Base-by-base conservation (phyloP, 768 basidiomycete genomes). In the Lactifluus echinatus region DNA sequence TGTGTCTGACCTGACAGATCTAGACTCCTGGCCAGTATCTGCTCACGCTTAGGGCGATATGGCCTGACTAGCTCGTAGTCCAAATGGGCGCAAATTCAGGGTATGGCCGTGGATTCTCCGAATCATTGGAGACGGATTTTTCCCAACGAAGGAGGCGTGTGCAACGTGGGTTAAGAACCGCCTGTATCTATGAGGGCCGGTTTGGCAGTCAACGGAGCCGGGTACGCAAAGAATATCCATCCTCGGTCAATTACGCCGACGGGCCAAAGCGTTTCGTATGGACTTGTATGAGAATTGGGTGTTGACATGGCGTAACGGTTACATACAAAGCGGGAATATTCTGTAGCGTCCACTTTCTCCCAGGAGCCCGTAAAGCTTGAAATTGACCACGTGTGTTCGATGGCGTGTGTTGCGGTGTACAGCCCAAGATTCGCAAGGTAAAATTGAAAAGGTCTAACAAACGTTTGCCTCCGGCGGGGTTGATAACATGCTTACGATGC, bases 151-250 rank as follows among this genome's bases (percentile, higher is more conserved):
- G 47, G 15, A 43, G 33, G 48, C 4, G 53, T 55, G 53, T 36
- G 34, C 47, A 54, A 31, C 28, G 57, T 46, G 53, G 53, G 21
- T 36, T 15, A 44, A 50, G 36, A 39, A 53, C 47, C 53, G 53
- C 53, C 34, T n/a, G 26, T 48, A 40, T 44, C 53, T 36, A 49
- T 43, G 28, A 49, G 52, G 26, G 49, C 54, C 28, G 34, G n/a
- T 39, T 59, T 28, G 45, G 24, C 45, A 28, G 48, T 50, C 21
- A 26, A 54, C 26, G 21, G 42, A 31, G n/a, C 26, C 40, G 33
- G 48, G n/a, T 29, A 44, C 57, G 42, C 46, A 36, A 59, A 44
- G 57, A 46, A 37, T 31, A 34, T 59, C n/a, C 23, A 39, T 45
- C 48, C 46, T 37, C 28, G 12, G 21, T 23, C 47, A 23, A 24